Base-by-base conservation (phyloP, 2,329 filamentous ascomycete genomes). In the Blastomyces gilchristii region DNA sequence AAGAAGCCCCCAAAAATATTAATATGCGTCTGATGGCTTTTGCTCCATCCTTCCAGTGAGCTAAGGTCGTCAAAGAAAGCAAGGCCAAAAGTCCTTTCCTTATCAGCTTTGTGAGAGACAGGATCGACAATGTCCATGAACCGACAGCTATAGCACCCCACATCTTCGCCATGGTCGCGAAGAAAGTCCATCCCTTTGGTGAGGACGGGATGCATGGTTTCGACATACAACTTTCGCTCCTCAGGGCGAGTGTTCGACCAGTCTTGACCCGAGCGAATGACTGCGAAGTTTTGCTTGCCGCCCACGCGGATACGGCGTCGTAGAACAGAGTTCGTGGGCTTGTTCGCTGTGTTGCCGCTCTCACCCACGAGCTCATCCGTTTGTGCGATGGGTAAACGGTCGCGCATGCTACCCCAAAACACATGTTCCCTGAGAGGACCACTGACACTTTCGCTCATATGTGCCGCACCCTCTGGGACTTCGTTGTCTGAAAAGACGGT, bases 391-490 rank as follows among this genome's bases (percentile, higher is more conserved):
- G 78, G 71, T 16, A 80, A 63, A 4, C 78, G 73, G 64, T 80
- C 78, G 16, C 78, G 72, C 77, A 79, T 78, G 66, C 76, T 78
- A 1, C 78, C 79, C 77, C 77, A 80, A 65, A 80, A 80, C 0
- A 71, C 75, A 65, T 80, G 78, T 67, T 80, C 76, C 47, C 71
- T 66, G 18, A 81, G 69, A 39, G 71, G 70, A 0, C 75, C 76
- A 22, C 72, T 75, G 4, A 78, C 68, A 2, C 65, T 64, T 5
- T 74, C 71, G 4, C 74, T 66, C 76, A 80, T 75, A 63, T 78
- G 69, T 7, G 75, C 76, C 9, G 72, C 75, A 14, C 78, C 78
- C 63, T 80, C 78, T 5, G 72, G 72, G 1, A 71, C 67, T 25
- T 68, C 64, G 31, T 71, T 69, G 62, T 73, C 73, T 3, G 76